Evolutionary conservation across 768 basidiomycete genomes (phyloP).

Genomic region (Leccinum pellstonianum): DNA sequence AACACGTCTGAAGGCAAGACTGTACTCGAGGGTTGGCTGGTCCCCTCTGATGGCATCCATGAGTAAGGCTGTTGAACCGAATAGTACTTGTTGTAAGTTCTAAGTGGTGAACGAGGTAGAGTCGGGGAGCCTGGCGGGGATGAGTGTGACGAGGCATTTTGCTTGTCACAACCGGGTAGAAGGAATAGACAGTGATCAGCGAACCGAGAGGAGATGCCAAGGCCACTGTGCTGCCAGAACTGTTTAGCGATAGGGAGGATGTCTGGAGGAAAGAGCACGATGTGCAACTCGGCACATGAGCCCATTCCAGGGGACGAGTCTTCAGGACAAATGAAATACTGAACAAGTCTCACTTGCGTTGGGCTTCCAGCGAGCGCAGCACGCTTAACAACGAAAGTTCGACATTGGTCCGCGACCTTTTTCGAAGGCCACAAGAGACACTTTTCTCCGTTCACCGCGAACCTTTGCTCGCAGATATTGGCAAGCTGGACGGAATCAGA

Average conservation of each 20-base stretch:
- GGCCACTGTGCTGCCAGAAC: slow-evolving; percentile 96
- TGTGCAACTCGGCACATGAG: slow-evolving; percentile 65
- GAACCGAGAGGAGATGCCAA: slow-evolving; percentile 84
- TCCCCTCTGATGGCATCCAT: slow-evolving; percentile 7
- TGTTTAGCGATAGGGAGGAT: slow-evolving; percentile 70
- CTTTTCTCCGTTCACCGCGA: slow-evolving; percentile 65
- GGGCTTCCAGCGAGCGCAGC: slow-evolving; percentile 43
- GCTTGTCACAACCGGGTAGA: slow-evolving; percentile 47
- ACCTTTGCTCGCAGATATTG: slow-evolving; percentile 71
- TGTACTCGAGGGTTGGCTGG: slow-evolving; percentile 6
- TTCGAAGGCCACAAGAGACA: slow-evolving; percentile 81
- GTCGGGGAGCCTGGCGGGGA: slow-evolving; percentile 26
- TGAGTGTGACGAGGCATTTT: slow-evolving; percentile 22
- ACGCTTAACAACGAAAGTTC: slow-evolving; percentile 63
- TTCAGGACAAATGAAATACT: slow-evolving; percentile 70
- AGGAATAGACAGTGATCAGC: slow-evolving; percentile 81
- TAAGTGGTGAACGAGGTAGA: slow-evolving; percentile 37
- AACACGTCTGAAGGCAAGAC: slow-evolving; percentile 43
- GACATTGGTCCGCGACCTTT: slow-evolving; percentile 69
- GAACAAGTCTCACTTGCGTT: slow-evolving; percentile 55
- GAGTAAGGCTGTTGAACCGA: slow-evolving; percentile 30
- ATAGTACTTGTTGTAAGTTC: slow-evolving; percentile 59
- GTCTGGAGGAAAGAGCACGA: slow-evolving; percentile 71
- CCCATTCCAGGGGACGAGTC: slow-evolving; percentile 34
- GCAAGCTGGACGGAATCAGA: slow-evolving; percentile 58